Percentiles rank a stretch among this genome's conserved stretches.
These are phyloP conservation scores for Bipolaris gigantea DNA, from an alignment of 2,329 filamentous ascomycete genomes.

Conservation along the genomic window DNA sequence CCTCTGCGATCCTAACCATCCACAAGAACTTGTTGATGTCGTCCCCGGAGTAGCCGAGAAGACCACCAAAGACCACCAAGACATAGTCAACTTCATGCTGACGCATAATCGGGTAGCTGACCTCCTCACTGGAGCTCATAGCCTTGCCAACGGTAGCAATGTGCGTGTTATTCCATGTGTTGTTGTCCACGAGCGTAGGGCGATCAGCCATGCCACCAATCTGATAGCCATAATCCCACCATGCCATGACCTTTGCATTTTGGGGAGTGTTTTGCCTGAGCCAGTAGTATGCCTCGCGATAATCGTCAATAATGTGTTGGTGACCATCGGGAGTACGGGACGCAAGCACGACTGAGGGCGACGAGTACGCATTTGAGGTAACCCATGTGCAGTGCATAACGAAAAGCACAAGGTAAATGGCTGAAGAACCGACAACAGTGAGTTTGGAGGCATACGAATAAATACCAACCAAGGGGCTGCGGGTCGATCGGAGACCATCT, in stretches of 20 bases:
- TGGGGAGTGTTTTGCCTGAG: conserved; percentile 93
- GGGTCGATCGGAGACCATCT: conserved; percentile 68
- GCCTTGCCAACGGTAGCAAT: conserved; percentile 99
- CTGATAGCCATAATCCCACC: conserved; percentile 99
- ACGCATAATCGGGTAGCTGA: conserved; percentile 97
- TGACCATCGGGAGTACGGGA: conserved; percentile 90
- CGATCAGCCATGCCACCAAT: conserved; percentile 99
- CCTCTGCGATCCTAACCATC: conserved; percentile 99
- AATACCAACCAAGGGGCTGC: conserved; percentile 77
- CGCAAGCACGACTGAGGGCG: conserved; percentile 92
- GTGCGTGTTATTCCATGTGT: conserved; percentile 99
- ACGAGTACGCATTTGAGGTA: conserved; percentile 98
- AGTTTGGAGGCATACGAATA: conserved; percentile 79
- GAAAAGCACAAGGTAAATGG: conserved; percentile 85
- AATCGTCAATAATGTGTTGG: conserved; percentile 98
- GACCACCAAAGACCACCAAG: conserved; percentile 93
- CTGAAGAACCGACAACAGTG: conserved; percentile 71
- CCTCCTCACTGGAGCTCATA: conserved; percentile 96
- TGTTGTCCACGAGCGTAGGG: conserved; percentile 97
- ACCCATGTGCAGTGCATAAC: conserved; percentile 99
- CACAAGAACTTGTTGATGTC: conserved; percentile 99
- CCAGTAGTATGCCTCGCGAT: conserved; percentile 99
- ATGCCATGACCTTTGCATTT: conserved; percentile 98
- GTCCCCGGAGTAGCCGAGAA: conserved; percentile 95
- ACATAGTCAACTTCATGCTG: conserved; percentile 99